phyloP scores from a whole-genome alignment of 2,329 filamentous ascomycete genomes.

The Penicillium italicum region DNA sequence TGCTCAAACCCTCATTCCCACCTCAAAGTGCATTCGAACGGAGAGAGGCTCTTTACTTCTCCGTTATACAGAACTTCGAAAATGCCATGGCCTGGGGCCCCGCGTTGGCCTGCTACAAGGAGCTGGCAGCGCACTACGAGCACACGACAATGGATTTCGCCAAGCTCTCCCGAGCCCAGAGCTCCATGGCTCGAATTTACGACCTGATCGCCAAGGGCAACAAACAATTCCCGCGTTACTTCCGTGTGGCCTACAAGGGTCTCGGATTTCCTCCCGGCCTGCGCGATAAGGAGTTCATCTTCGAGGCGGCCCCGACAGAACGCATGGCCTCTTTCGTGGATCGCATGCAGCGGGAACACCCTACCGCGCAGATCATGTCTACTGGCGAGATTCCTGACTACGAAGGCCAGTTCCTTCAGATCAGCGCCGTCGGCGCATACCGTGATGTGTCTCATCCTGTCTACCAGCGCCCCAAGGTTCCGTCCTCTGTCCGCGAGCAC shows the following conservation, averaged over 20 bases:
- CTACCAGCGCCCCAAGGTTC: conserved; percentile 82
- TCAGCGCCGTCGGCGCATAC: conserved; percentile 76
- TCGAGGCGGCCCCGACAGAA: conserved; percentile 76
- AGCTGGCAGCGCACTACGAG: conserved; percentile 89
- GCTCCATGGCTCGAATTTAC: conserved; percentile 88
- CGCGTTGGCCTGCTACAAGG: conserved; percentile 81
- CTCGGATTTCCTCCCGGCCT: conserved; percentile 78
- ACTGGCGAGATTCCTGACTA: conserved; percentile 69
- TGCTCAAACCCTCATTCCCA: conserved; percentile 73
- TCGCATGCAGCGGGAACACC: conserved; percentile 87
- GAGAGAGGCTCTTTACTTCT: conserved; percentile 86
- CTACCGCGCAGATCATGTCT: conserved; percentile 74
- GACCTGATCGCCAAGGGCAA: conserved; percentile 82
- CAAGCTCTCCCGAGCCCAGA: conserved; percentile 83
- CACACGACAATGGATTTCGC: conserved; percentile 83
- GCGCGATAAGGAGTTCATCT: conserved; percentile 88
- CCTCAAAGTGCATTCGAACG: conserved; percentile 85
- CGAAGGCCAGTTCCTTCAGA: conserved; percentile 84
- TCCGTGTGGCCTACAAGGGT: conserved; percentile 84
- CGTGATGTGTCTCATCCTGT: conserved; percentile 78
- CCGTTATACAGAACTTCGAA: conserved; percentile 92
- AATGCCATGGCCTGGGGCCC: conserved; percentile 92
- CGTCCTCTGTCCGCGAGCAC: conserved; percentile 80
- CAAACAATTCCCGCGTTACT: conserved; percentile 76
- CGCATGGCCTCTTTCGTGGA: conserved; percentile 79